Percentiles rank a stretch among this genome's conserved stretches.
phyloP scores from a whole-genome alignment of 1,284 basidiomycete species.

The Boletus calvinii region DNA sequence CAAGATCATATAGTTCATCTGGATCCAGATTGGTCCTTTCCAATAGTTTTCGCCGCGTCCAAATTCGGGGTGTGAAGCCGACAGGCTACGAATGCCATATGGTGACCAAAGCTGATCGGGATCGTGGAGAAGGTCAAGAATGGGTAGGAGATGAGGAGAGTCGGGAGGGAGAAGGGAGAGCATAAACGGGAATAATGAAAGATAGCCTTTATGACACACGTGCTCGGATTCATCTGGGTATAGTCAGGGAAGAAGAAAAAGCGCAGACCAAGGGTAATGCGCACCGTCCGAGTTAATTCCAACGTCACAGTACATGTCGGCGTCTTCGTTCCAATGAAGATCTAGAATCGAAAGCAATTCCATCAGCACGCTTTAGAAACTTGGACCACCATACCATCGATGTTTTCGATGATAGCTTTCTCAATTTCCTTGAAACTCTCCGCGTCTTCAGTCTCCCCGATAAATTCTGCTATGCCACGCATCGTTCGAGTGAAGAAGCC shows the following conservation, averaged over 20 bases:
- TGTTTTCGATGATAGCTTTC: slow-evolving; percentile 77
- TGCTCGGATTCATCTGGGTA: slow-evolving; percentile 81
- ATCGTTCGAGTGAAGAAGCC: slow-evolving; percentile 90
- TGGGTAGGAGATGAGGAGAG: slow-evolving; percentile 75
- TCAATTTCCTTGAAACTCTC: slow-evolving; percentile 76
- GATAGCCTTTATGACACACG: slow-evolving; percentile 89
- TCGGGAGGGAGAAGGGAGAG: slow-evolving; percentile 73
- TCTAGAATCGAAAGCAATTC: slow-evolving; percentile 46
- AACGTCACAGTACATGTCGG: slow-evolving; percentile 92
- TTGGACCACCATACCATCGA: slow-evolving; percentile 63
- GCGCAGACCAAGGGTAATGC: slow-evolving; percentile 13
- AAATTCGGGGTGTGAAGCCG: slow-evolving; percentile 81
- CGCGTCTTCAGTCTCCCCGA: slow-evolving; percentile 81
- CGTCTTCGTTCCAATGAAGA: slow-evolving; percentile 88
- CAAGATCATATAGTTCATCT: slow-evolving; percentile 91
- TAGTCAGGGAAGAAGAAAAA: slow-evolving; percentile 6
- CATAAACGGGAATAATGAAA: slow-evolving; percentile 91
- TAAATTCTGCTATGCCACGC: slow-evolving; percentile 79
- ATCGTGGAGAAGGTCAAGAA: slow-evolving; percentile 78
- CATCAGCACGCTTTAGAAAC: background rate
- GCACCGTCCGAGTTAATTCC: slow-evolving; percentile 81
- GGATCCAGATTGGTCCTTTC: slow-evolving; percentile 95
- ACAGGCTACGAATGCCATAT: slow-evolving; percentile 86
- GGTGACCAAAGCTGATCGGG: slow-evolving; percentile 87
- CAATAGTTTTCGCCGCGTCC: slow-evolving; percentile 94